A percentile compares a stretch with the other conserved stretches of the same genome.
phyloP scores from a whole-genome alignment of 2,329 filamentous ascomycete genomes.

The Chaetomiaceae sp. region DNA sequence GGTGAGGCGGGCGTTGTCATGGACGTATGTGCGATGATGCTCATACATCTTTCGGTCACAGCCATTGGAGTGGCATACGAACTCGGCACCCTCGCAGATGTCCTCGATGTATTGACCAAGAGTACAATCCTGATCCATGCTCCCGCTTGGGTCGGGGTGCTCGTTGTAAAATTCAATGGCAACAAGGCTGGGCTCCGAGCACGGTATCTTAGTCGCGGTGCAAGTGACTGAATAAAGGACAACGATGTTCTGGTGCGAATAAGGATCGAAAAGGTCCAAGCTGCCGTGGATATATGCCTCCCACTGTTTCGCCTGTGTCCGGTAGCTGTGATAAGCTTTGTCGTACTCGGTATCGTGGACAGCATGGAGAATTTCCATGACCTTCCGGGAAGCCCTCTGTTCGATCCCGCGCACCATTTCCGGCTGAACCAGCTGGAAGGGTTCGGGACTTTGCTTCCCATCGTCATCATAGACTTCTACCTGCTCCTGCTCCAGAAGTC shows the following conservation, averaged over 20 bases:
- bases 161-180: slow-evolving; percentile 93
- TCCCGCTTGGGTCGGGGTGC: slow-evolving; percentile 60
- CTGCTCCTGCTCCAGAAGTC: slow-evolving; percentile 72
- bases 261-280: slow-evolving; percentile 85
- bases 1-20: slow-evolving; percentile 89
- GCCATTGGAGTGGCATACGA: slow-evolving; percentile 74
- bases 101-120: slow-evolving; percentile 94
- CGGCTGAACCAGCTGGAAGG: slow-evolving; percentile 86
- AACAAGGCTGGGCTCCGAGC: slow-evolving; percentile 83
- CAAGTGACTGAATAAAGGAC: slow-evolving; percentile 92
- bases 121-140: slow-evolving; percentile 80
- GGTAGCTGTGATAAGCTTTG: slow-evolving; percentile 87
- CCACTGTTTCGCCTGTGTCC: slow-evolving; percentile 93
- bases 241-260: slow-evolving; percentile 93
- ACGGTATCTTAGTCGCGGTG: slow-evolving; percentile 88
- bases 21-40: slow-evolving; percentile 94
- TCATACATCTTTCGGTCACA: slow-evolving; percentile 87
- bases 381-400: slow-evolving; percentile 74
- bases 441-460: slow-evolving; percentile 62
- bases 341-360: slow-evolving; percentile 97
- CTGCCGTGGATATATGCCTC: slow-evolving; percentile 90
- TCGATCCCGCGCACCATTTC: slow-evolving; percentile 90
- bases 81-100: slow-evolving; percentile 69
- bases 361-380: slow-evolving; percentile 89
- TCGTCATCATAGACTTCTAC: slow-evolving; percentile 52